phyloP scores from a whole-genome alignment of 2,329 filamentous ascomycete species.

The Aspergillus viridinutans region DNA sequence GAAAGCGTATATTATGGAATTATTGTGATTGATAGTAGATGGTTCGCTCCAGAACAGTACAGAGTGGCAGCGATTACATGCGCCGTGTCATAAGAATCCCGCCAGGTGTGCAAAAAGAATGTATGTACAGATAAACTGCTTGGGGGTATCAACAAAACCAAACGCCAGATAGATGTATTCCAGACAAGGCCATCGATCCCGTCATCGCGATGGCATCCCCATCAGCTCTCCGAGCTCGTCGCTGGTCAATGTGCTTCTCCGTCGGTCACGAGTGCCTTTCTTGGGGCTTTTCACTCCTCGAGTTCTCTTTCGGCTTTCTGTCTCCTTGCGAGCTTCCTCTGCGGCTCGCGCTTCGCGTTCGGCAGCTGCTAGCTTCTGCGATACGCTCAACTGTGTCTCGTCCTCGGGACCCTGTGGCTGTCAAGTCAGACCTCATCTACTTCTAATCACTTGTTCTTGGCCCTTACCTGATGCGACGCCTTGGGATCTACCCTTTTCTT shows the following conservation, averaged over 20 bases:
- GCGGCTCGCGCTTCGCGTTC: constrained; percentile 42
- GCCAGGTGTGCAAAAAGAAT: constrained; percentile 4
- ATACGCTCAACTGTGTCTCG: constrained; percentile 31
- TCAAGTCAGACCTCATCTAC: neutral
- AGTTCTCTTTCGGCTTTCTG: constrained; percentile 34
- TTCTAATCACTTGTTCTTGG: neutral
- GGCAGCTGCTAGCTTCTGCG: constrained; percentile 41
- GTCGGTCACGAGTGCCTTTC: constrained; percentile 27
- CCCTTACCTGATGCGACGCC: constrained; percentile 27
- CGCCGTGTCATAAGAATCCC: constrained; percentile 15
- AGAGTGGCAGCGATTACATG: constrained; percentile 6
- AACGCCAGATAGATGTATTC: neutral
- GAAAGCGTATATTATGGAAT: neutral
- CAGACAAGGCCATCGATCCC: neutral
- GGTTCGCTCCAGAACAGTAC: neutral
- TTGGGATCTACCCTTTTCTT: constrained; percentile 26
- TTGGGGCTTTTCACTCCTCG: constrained; percentile 25
- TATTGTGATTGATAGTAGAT: constrained; percentile 7
- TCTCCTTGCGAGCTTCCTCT: constrained; percentile 30
- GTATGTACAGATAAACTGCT: constrained; percentile 5
- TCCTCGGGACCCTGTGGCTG: constrained; percentile 11
- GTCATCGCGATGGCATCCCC: constrained; percentile 21
- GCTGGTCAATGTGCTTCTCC: constrained; percentile 44
- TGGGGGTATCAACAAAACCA: constrained; percentile 8
- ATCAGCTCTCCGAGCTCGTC: constrained; percentile 42